Evolutionary conservation across 108 stramenopile genomes (phyloP).

Genomic region (Cyclostephanos tholiformis): DNA sequence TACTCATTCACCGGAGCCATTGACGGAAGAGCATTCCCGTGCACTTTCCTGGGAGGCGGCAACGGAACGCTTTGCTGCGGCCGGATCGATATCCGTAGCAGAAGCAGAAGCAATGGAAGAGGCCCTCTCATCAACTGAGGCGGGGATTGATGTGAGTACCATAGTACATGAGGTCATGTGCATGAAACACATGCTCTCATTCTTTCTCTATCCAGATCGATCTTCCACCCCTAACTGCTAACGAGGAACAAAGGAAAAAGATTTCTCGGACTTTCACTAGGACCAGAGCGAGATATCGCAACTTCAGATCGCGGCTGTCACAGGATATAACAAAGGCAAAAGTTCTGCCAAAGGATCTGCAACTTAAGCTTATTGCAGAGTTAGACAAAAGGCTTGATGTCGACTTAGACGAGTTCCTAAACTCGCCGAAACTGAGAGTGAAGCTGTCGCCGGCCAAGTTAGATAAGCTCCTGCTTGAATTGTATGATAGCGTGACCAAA

Average conservation of each 20-base stretch:
- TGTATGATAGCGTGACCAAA: conserved; percentile 67
- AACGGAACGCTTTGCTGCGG: conserved; percentile 74
- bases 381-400: conserved; percentile 83
- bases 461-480: conserved; percentile 73
- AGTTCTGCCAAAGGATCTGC: conserved; percentile 70
- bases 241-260: conserved; percentile 53
- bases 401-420: conserved; percentile 72
- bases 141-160: conserved; percentile 70
- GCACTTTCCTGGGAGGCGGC: conserved; percentile 88
- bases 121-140: conserved; percentile 54
- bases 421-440: conserved; percentile 73
- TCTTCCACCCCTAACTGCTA: conserved; percentile 70
- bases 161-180: not conserved
- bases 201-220: conserved; percentile 52
- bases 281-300: conserved; percentile 63
- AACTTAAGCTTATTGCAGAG: conserved; percentile 64
- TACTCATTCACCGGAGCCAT: conserved; percentile 79
- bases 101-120: conserved; percentile 71
- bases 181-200: not conserved
- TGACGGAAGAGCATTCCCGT: conserved; percentile 64
- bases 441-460: conserved; percentile 89
- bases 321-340: conserved; percentile 72
- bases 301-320: conserved; percentile 67
- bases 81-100: conserved; percentile 65
- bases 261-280: conserved; percentile 55